Base-by-base conservation (phyloP, 768 basidiomycete genomes). In the Tylopilus rubrobrunneus region DNA sequence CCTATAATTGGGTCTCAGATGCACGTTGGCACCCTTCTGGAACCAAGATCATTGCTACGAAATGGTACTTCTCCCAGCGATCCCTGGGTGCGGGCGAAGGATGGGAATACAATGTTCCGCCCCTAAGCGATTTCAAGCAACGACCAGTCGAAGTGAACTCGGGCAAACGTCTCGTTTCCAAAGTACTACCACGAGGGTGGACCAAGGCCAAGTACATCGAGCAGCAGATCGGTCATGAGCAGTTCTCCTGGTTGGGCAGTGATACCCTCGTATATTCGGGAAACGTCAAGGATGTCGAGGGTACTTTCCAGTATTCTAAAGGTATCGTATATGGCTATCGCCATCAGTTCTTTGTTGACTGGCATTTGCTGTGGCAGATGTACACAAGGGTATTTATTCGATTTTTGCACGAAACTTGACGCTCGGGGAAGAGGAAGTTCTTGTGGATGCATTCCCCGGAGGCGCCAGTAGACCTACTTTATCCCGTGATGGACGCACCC, bases 181-280 rank as follows among this genome's bases (percentile, higher is more conserved):
- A 79, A 42, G 78, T 72, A 3, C 69, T 88, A 5, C 86, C 87
- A 15, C 57, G 63, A 2, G 86, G 85, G 2, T 87, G 86, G 86
- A 72, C 74, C 27, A 64, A 77, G 21, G 74, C 79, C 10, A 66
- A 83, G 34, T 89, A 89, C 59, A 77, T 74, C 10, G 76, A 85
- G 28, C 85, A 86, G 58, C 87, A 89, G 65, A 83, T 89, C 53
- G 87, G 87, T 1, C 82, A 84, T 1, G 87, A 89, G 56, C 87
- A 88, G 60, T 72, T 83, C 55, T 74, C 86, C 44, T 89, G 85
- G 85, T 65, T 67, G 28, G 77, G 78, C 7, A 68, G 76, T 25
- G 85, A 87, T 56, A 69, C 73, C 17, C 60, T 89, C 10, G 82
- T 89, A 15, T 89, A 78, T 62, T 73, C 86, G 6, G 84, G 83